phyloP scores from a whole-genome alignment of 1,284 basidiomycete species.

The Tilletia indica region DNA sequence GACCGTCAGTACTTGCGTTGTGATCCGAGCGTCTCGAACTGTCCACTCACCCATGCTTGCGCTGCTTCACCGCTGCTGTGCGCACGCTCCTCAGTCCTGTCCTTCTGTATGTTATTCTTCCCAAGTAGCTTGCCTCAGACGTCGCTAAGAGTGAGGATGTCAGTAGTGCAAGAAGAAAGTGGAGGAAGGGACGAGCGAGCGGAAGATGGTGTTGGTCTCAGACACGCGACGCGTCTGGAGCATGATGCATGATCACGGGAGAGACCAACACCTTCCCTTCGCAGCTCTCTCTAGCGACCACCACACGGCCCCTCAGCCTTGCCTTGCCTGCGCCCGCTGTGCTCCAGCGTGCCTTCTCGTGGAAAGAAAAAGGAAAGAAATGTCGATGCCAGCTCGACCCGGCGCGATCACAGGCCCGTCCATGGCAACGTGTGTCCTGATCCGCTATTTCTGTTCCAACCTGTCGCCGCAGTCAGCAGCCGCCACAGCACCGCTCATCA shows the following conservation, averaged over 20 bases:
- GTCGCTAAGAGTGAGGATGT: neutral
- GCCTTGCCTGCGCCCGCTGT: too few relatives aligned
- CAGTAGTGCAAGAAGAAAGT: neutral
- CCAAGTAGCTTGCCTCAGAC: too few relatives aligned
- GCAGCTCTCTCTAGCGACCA: neutral
- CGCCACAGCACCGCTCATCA: neutral
- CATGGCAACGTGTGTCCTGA: neutral
- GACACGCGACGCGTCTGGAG: conserved; percentile 5
- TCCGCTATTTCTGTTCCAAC: neutral
- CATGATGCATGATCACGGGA: neutral
- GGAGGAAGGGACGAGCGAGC: neutral
- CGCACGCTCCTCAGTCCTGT: too few relatives aligned
- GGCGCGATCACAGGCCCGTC: conserved; percentile 15
- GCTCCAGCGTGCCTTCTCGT: too few relatives aligned
- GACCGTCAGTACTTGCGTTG: too few relatives aligned
- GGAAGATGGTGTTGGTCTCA: conserved; percentile 3
- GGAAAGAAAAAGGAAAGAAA: neutral
- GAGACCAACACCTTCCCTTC: neutral
- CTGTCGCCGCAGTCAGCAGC: neutral
- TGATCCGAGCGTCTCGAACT: too few relatives aligned
- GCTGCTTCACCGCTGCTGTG: too few relatives aligned
- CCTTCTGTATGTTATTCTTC: too few relatives aligned
- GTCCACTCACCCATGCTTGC: too few relatives aligned
- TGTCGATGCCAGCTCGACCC: conserved; percentile 9
- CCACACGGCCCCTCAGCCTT: neutral